Base-by-base conservation (phyloP, 768 basidiomycete genomes). In the Lyophyllum atratum region DNA sequence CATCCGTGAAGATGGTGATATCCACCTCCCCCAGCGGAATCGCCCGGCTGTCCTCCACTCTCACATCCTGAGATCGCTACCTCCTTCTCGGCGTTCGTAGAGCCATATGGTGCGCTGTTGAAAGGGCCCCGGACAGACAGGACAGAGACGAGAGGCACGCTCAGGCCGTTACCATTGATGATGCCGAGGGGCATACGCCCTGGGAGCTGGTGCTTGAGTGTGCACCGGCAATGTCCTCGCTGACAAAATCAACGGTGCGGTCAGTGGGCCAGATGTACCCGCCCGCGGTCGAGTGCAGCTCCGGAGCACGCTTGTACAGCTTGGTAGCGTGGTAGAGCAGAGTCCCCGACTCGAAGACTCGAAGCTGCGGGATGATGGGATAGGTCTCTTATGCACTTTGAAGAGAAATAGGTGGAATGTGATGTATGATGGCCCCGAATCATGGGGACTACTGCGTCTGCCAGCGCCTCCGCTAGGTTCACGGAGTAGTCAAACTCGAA, bases 201-300 rank as follows among this genome's bases (percentile, higher is more conserved):
- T 63, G 63, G 44, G 45, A 56, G 22, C 54, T 64, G 15, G 62
- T 55, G 46, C 48, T 58, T 45, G 39, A 59, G 52, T 64, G 56
- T 19, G 62, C 54, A 4, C 59, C 55, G 31, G 68, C 63, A 52
- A 71, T 68, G 54, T 76, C 70, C 37, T 85, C 83, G 50, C 74
- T 75, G 37, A 77, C 77, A 54, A 82, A 80, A 64, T 92, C 88
- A n/a, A 92, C 86, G 0, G 82, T 80, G 49, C 83, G 82, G 64
- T 89, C 87, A 22, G 83, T 76, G 0, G 90, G 85, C 91, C 92
- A 93, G 59, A 93, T 78, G 68, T 88, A 92, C 19, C 90, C 90
- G 1, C 90, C 90, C 29, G 92, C 91, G 17, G 86, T 84, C 87
- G 89, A 93, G 57, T 88, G 88, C 1, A 93, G 78, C 58, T 88